Conservation (phyloP, 1,139 yeast genomes). For the Pichia sp. region DNA sequence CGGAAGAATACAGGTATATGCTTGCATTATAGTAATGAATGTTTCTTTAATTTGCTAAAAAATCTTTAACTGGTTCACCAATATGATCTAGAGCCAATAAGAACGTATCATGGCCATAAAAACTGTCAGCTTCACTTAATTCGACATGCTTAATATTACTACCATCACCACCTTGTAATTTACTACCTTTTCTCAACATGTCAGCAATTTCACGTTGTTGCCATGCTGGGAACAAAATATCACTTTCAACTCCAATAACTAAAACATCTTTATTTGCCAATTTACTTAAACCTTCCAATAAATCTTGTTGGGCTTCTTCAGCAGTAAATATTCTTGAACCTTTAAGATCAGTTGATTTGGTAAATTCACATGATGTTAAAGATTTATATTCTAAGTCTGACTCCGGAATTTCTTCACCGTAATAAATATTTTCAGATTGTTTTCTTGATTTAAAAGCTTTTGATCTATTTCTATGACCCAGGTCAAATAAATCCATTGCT, state of each 20-base stretch:
- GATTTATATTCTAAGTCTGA: conserved; percentile 27
- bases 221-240: conserved; percentile 88
- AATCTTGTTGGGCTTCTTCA: conserved; percentile 54
- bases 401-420: conserved; percentile 23
- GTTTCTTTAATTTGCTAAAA: conserved; percentile 32
- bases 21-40: no score
- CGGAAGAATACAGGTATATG: no score
- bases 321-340: conserved; percentile 33
- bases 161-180: conserved; percentile 31
- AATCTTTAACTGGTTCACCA: conserved; percentile 66
- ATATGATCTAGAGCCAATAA: conserved; percentile 70
- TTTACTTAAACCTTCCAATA: conserved; percentile 56
- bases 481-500: conserved; percentile 91
- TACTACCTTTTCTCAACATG: conserved; percentile 42
- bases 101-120: conserved; percentile 89
- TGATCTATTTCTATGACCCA: conserved; percentile 47
- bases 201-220: conserved; percentile 80
- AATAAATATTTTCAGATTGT: conserved; percentile 32
- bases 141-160: conserved; percentile 56
- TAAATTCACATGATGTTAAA: conserved; percentile 32
- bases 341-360: conserved; percentile 51
- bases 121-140: conserved; percentile 65
- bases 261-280: conserved; percentile 61
- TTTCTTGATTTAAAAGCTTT: conserved; percentile 39
- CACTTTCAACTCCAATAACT: conserved; percentile 88